Conservation (phyloP, 768 basidiomycete genomes). For the Lactifluus piperatus region DNA sequence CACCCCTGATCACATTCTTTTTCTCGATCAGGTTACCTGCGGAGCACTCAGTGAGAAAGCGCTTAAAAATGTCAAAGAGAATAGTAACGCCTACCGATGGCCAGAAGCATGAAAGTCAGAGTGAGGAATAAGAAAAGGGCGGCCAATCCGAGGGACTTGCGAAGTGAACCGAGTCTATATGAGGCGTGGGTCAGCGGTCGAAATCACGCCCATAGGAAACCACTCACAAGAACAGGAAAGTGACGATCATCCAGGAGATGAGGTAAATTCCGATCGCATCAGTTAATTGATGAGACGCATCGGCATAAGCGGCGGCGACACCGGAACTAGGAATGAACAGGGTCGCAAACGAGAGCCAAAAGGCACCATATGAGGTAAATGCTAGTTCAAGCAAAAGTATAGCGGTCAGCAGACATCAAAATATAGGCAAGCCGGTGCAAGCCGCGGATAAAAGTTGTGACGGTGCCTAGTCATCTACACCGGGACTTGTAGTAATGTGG, state of each 20-base stretch:
- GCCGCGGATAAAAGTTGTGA: not conserved
- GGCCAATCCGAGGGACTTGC: constrained; percentile 41
- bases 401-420: not conserved
- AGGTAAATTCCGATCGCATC: constrained; percentile 70
- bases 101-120: constrained; percentile 45
- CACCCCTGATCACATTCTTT: constrained; percentile 29
- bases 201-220: not conserved
- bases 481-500: no score
- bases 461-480: no score
- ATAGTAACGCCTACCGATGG: constrained; percentile 27
- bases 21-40: constrained; percentile 3
- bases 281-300: constrained; percentile 29
- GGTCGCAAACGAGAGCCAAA: constrained; percentile 79
- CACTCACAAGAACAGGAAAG: constrained; percentile 58
- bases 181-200: not conserved
- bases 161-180: constrained; percentile 39
- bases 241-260: constrained; percentile 64
- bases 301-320: constrained; percentile 43
- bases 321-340: constrained; percentile 67
- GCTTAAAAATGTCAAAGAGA: constrained; percentile 1
- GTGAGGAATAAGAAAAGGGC: constrained; percentile 46
- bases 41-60: constrained; percentile 14
- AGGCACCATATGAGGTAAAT: constrained; percentile 77
- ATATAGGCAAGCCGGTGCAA: not conserved
- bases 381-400: constrained; percentile 34